Conservation (phyloP, 148 eudicot species). For the Diospyros lotus region DNA sequence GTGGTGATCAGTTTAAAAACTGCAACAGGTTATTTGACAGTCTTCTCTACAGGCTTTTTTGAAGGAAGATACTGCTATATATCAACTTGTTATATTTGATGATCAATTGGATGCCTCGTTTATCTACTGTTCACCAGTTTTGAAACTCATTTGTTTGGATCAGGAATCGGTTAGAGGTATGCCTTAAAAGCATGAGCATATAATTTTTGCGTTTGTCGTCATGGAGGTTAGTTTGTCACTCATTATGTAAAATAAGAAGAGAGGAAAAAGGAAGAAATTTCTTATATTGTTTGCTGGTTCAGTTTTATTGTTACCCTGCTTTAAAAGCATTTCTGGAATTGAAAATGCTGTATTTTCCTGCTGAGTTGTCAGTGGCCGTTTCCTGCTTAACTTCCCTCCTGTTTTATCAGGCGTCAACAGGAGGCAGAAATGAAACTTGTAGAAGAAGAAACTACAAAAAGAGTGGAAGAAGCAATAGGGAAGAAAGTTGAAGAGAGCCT, state of each 20-base stretch:
- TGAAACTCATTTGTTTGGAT: conserved; percentile 90
- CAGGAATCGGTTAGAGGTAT: conserved; percentile 96
- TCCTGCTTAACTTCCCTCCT: conserved; percentile 27
- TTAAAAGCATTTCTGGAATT: conserved; percentile 18
- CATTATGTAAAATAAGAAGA: conserved; percentile 19
- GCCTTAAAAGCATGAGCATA: conserved; percentile 74
- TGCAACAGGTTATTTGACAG: conserved; percentile 80
- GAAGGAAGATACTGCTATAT: conserved; percentile 89
- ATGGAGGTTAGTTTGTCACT: conserved; percentile 61
- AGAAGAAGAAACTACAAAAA: conserved; percentile 86
- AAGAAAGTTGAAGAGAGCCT: conserved; percentile 72
- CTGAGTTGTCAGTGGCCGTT: conserved; percentile 12
- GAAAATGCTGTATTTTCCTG: conserved; percentile 13
- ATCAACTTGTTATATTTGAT: conserved; percentile 88
- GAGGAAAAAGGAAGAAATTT: conserved; percentile 6
- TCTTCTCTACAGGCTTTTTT: conserved; percentile 85
- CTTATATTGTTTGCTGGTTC: conserved; percentile 13
- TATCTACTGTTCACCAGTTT: conserved; percentile 91
- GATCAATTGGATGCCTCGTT: conserved; percentile 89
- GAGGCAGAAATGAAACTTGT: conserved; percentile 78
- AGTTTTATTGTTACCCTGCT: conserved; percentile 18
- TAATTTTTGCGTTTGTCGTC: conserved; percentile 38
- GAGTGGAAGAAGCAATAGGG: conserved; percentile 76
- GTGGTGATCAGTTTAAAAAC: conserved; percentile 55
- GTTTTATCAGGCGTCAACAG: conserved; percentile 69